Conservation (phyloP, 208 protist species). For the Leishmania tarentolae region DNA sequence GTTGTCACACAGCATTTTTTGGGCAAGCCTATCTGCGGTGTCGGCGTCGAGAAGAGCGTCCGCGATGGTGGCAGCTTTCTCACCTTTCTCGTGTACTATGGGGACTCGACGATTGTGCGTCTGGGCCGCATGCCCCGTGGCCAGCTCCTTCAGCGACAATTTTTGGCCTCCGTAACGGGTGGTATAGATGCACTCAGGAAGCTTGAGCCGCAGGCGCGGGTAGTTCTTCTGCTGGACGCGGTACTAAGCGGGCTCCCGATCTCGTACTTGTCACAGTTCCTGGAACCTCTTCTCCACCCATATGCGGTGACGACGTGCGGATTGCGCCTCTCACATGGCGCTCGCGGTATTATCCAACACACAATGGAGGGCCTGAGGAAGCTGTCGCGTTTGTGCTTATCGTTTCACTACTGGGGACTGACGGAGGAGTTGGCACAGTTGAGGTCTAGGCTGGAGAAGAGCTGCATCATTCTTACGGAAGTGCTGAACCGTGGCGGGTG, state of each 20-base stretch:
- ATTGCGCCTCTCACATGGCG: slow-evolving; percentile 39
- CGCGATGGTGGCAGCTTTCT: slow-evolving; percentile 28
- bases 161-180: slow-evolving; percentile 24
- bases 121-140: slow-evolving; percentile 43
- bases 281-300: slow-evolving; percentile 37
- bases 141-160: slow-evolving; percentile 40
- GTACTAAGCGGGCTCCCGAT: slow-evolving; percentile 36
- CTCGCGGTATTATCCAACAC: slow-evolving; percentile 29
- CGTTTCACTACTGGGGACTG: slow-evolving; percentile 45
- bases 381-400: slow-evolving; percentile 41
- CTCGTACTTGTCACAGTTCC: slow-evolving; percentile 14
- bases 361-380: slow-evolving; percentile 33
- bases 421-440: slow-evolving; percentile 34
- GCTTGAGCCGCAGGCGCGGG: slow-evolving; percentile 32
- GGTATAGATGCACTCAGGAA: slow-evolving; percentile 24
- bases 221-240: slow-evolving; percentile 38
- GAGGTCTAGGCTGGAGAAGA: slow-evolving; percentile 24
- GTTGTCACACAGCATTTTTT: slow-evolving; percentile 56
- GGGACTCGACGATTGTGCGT: slow-evolving; percentile 36
- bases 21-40: slow-evolving; percentile 34
- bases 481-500: slow-evolving; percentile 46
- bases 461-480: slow-evolving; percentile 23
- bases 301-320: slow-evolving; percentile 7
- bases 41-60: slow-evolving; percentile 33
- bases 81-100: slow-evolving; percentile 60